phyloP scores from a whole-genome alignment of 495 filamentous ascomycete species.

The Penicillium herquei region DNA sequence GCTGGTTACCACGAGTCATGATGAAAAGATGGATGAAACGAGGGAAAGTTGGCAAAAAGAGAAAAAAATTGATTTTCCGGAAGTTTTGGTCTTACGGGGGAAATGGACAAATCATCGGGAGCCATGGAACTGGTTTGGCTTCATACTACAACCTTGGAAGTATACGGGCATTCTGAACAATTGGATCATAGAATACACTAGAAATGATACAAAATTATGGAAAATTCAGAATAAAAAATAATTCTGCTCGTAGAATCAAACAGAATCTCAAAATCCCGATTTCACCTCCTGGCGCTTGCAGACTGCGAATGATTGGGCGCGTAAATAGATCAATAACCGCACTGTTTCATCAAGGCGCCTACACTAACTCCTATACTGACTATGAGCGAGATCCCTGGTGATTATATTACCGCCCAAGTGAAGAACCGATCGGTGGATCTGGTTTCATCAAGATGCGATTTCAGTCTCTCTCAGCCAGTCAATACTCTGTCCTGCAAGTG shows the following conservation, averaged over 20 bases:
- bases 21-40: constrained; percentile 20
- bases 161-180: too few relatives aligned
- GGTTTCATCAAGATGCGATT: neutral
- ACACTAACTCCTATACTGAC: too few relatives aligned
- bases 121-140: neutral
- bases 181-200: too few relatives aligned
- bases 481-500: neutral
- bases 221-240: too few relatives aligned
- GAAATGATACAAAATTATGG: too few relatives aligned
- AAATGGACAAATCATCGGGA: neutral
- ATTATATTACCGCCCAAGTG: neutral
- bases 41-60: constrained; percentile 1
- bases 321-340: constrained; percentile 3
- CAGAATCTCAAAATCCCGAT: neutral
- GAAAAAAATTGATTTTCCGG: neutral
- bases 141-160: too few relatives aligned
- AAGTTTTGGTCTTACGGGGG: neutral
- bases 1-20: constrained; percentile 93
- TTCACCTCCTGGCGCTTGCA: constrained; percentile 7
- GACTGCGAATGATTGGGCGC: constrained; percentile 16
- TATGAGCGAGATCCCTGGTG: too few relatives aligned
- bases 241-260: too few relatives aligned
- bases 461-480: neutral
- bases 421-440: neutral
- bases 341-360: neutral